phyloP scores from a whole-genome alignment of 2,329 filamentous ascomycete genomes.

The Ophiostoma piceae region DNA sequence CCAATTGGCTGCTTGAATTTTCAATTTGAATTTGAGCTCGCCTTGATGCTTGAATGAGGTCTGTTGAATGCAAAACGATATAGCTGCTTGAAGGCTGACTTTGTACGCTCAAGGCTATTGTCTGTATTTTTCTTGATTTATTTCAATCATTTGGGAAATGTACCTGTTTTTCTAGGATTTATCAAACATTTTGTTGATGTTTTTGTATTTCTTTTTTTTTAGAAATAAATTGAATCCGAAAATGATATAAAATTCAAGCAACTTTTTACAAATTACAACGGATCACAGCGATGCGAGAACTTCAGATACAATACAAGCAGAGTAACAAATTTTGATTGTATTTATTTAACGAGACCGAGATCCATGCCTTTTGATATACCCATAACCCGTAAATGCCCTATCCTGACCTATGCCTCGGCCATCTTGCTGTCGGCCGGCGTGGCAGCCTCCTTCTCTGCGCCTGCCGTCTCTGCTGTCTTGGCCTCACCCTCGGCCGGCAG shows the following conservation, averaged over 20 bases:
- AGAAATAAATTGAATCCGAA: no score
- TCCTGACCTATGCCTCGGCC: slow-evolving; percentile 4
- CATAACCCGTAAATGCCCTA: background rate
- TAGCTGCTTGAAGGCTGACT: background rate
- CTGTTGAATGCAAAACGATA: background rate
- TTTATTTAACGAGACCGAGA: background rate
- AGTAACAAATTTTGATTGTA: no score
- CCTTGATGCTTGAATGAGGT: background rate
- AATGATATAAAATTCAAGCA: background rate
- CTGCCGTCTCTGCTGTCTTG: no score
- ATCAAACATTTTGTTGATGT: background rate
- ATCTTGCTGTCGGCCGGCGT: slow-evolving; percentile 9
- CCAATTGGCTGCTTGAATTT: slow-evolving; percentile 8
- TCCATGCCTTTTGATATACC: background rate
- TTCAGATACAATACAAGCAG: background rate
- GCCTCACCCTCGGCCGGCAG: slow-evolving; percentile 44
- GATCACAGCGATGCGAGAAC: no score
- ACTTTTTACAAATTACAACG: background rate
- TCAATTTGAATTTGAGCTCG: background rate
- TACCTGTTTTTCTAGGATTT: no score
- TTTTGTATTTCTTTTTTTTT: background rate
- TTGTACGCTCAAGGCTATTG: background rate
- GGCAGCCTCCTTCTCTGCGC: no score
- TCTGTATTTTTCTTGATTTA: background rate
- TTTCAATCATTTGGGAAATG: background rate